Evolutionary conservation across 2,329 filamentous ascomycete species (phyloP).

Genomic region (Hymenoscyphus occultus): DNA sequence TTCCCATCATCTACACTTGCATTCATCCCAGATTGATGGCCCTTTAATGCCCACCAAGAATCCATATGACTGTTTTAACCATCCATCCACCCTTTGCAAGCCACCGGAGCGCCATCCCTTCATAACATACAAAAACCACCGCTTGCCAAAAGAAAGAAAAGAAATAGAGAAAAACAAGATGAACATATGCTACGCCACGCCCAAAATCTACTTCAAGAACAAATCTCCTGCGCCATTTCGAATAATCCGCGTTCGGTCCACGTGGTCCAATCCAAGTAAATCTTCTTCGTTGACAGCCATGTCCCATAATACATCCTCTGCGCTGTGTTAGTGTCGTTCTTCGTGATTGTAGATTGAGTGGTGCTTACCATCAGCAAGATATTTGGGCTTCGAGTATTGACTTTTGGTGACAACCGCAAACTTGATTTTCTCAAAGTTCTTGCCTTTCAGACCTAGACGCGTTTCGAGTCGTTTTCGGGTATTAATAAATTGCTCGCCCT

Average conservation of each 20-base stretch:
- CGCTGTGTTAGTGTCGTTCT: slow-evolving; percentile 18
- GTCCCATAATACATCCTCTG: slow-evolving; percentile 59
- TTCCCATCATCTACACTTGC: not conserved
- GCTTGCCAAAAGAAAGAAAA: slow-evolving; percentile 16
- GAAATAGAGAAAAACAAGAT: not conserved
- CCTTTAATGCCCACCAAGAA: not conserved
- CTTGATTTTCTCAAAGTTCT: slow-evolving; percentile 98
- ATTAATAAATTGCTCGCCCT: slow-evolving; percentile 84
- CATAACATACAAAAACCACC: slow-evolving; percentile 21
- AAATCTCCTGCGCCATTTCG: slow-evolving; percentile 62
- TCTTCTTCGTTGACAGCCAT: slow-evolving; percentile 54
- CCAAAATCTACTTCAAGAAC: slow-evolving; percentile 47
- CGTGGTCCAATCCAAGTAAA: slow-evolving; percentile 62
- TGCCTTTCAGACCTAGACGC: slow-evolving; percentile 91
- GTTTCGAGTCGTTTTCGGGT: slow-evolving; percentile 94
- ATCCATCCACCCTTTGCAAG: slow-evolving; percentile 13
- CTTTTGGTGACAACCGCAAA: slow-evolving; percentile 75
- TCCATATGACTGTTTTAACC: slow-evolving; percentile 18
- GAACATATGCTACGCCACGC: slow-evolving; percentile 8
- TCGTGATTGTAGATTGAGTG: not conserved
- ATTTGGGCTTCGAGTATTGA: slow-evolving; percentile 73
- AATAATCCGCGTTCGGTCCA: slow-evolving; percentile 56
- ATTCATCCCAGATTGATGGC: slow-evolving; percentile 5
- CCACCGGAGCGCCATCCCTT: slow-evolving; percentile 22
- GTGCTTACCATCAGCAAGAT: slow-evolving; percentile 79